phyloP scores from a whole-genome alignment of 2,329 filamentous ascomycete genomes.

The Cordyceps tenuipes region DNA sequence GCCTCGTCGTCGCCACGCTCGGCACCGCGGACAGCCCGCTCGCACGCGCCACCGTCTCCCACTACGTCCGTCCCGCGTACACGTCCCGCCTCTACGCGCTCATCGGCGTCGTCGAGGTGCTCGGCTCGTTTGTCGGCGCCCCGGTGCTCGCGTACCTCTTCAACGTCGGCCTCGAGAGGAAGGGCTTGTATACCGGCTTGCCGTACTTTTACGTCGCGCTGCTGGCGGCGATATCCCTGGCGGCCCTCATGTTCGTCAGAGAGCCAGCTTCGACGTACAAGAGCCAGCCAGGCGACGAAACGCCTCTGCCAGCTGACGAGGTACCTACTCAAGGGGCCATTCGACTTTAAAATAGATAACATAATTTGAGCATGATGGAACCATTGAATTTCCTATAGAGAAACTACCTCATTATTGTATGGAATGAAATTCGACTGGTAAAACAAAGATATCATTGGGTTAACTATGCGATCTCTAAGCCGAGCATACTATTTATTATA shows the following conservation, averaged over 20 bases:
- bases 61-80: slow-evolving; percentile 28
- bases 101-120: slow-evolving; percentile 31
- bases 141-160: slow-evolving; percentile 33
- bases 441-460: neutral
- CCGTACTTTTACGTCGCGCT: slow-evolving; percentile 32
- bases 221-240: slow-evolving; percentile 21
- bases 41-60: slow-evolving; percentile 31
- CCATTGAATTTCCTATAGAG: neutral
- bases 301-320: slow-evolving; percentile 13
- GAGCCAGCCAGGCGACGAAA: slow-evolving; percentile 6
- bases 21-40: slow-evolving; percentile 31
- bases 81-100: slow-evolving; percentile 34
- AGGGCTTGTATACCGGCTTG: slow-evolving; percentile 29
- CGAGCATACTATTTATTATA: slow-evolving; percentile 4
- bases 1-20: slow-evolving; percentile 29
- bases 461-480: neutral
- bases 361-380: neutral
- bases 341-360: neutral
- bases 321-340: slow-evolving; percentile 14
- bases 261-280: slow-evolving; percentile 22
- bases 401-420: neutral
- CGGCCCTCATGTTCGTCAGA: slow-evolving; percentile 24
- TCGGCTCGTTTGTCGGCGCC: slow-evolving; percentile 32
- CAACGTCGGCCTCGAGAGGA: slow-evolving; percentile 26
- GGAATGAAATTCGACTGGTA: neutral